Evolutionary conservation across 2,329 filamentous ascomycete species (phyloP).

Genomic region (Thielaviopsis populi): DNA sequence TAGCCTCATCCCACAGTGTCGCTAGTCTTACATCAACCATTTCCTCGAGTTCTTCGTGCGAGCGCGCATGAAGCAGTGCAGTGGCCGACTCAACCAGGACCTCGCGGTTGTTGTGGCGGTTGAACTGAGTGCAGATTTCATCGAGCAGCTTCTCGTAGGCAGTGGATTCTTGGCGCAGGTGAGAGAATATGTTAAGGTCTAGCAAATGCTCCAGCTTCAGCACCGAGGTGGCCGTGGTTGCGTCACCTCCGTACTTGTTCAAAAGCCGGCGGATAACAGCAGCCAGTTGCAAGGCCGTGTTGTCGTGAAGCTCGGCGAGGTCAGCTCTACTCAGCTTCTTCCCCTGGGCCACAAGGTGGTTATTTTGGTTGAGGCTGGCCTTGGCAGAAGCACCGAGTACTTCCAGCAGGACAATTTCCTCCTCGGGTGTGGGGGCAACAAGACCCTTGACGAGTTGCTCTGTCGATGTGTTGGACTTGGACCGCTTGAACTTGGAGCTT

Average conservation of each 20-base stretch:
- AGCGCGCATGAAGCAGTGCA: conserved; percentile 70
- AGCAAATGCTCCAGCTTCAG: conserved; percentile 74
- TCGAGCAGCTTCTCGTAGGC: conserved; percentile 70
- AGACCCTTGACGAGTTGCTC: conserved; percentile 53
- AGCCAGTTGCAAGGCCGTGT: conserved; percentile 62
- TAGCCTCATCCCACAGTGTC: conserved; percentile 70
- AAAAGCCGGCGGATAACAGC: conserved; percentile 68
- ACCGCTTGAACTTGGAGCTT: conserved; percentile 31
- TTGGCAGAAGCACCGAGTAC: conserved; percentile 74
- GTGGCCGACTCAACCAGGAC: conserved; percentile 73
- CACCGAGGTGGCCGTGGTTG: conserved; percentile 72
- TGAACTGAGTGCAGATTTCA: conserved; percentile 87
- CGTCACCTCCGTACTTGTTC: conserved; percentile 84
- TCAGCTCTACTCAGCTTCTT: conserved; percentile 46
- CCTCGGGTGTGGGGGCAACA: conserved; percentile 56
- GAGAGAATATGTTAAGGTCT: conserved; percentile 74
- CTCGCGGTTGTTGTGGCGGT: conserved; percentile 72
- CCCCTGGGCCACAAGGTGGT: conserved; percentile 23
- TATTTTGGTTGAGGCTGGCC: conserved; percentile 45
- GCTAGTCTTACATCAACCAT: conserved; percentile 66
- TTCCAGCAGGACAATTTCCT: conserved; percentile 77
- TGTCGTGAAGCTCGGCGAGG: conserved; percentile 57
- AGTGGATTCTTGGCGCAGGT: conserved; percentile 71
- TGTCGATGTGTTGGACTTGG: conserved; percentile 35
- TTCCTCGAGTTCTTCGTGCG: conserved; percentile 79